A percentile compares a stretch with the other conserved stretches of the same genome.
Evolutionary conservation across 2,329 filamentous ascomycete genomes (phyloP).

Genomic region (Colletotrichum navitas): DNA sequence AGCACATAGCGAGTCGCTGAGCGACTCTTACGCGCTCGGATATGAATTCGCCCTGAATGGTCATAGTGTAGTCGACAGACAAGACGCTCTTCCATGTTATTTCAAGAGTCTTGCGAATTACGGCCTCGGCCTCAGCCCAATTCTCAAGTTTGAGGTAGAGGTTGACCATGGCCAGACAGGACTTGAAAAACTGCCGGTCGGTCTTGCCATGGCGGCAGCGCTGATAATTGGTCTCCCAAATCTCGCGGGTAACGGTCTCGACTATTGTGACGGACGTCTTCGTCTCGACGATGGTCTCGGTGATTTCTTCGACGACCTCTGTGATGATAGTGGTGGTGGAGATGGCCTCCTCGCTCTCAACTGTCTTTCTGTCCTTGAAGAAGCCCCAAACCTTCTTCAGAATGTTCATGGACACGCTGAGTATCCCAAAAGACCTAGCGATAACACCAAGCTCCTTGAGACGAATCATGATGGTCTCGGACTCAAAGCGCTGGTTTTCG

Average conservation of each 20-base stretch:
- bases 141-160: conserved; percentile 49
- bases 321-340: conserved; percentile 54
- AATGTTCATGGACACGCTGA: conserved; percentile 51
- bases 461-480: conserved; percentile 51
- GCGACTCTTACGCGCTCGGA: conserved; percentile 52
- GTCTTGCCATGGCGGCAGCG: conserved; percentile 52
- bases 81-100: conserved; percentile 55
- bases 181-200: conserved; percentile 52
- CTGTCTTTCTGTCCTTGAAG: conserved; percentile 52
- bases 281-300: conserved; percentile 49
- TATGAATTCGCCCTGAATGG: conserved; percentile 49
- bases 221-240: conserved; percentile 52
- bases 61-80: conserved; percentile 48
- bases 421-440: conserved; percentile 51
- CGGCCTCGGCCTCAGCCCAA: conserved; percentile 53
- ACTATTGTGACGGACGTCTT: conserved; percentile 53
- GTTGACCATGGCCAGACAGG: conserved; percentile 52
- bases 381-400: conserved; percentile 55
- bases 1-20: conserved; percentile 52
- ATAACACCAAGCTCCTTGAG: conserved; percentile 52
- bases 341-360: conserved; percentile 50
- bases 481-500: conserved; percentile 51
- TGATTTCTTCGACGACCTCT: conserved; percentile 56
- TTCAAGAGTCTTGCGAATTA: conserved; percentile 53
- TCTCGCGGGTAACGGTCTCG: conserved; percentile 51